Percentiles rank a stretch among this genome's conserved stretches.
These are phyloP conservation scores for Thalia dealbata DNA, from an alignment of 176 grass and related monocot genomes.

Conservation along the genomic window DNA sequence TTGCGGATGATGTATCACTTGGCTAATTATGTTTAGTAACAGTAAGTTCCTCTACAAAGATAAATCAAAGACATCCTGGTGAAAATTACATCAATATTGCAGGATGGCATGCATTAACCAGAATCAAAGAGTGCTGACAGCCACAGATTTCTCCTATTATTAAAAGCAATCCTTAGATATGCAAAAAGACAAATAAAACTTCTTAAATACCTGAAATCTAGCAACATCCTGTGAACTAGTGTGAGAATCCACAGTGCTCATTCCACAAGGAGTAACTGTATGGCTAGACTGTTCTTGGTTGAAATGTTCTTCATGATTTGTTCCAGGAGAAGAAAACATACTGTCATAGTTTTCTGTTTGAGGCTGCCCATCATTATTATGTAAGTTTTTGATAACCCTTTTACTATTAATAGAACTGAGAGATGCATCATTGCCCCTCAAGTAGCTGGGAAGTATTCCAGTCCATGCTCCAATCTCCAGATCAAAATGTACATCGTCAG, in stretches of 20 bases:
- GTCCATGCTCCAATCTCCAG: constrained; percentile 55
- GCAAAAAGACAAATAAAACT: constrained; percentile 4
- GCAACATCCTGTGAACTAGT: constrained; percentile 48
- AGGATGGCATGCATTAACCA: neutral
- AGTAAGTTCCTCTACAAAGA: no score
- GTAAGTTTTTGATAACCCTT: neutral
- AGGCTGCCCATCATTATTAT: constrained; percentile 14
- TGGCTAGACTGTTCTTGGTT: constrained; percentile 13
- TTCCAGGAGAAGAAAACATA: neutral
- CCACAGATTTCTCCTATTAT: neutral
- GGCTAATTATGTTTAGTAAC: no score
- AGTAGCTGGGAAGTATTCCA: constrained; percentile 55
- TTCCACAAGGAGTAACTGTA: constrained; percentile 22
- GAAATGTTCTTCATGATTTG: constrained; percentile 6
- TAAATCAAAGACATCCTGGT: no score
- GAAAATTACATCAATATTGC: no score
- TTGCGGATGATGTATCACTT: no score
- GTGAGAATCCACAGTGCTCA: constrained; percentile 12
- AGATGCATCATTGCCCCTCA: constrained; percentile 25
- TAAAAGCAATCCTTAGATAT: neutral
- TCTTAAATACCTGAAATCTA: constrained; percentile 67
- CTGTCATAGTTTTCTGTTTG: neutral
- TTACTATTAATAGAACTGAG: constrained; percentile 7
- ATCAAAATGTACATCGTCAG: constrained; percentile 52
- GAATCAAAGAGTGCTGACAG: neutral